Conservation (phyloP, 1,284 basidiomycete species). For the Irpex sp. region DNA sequence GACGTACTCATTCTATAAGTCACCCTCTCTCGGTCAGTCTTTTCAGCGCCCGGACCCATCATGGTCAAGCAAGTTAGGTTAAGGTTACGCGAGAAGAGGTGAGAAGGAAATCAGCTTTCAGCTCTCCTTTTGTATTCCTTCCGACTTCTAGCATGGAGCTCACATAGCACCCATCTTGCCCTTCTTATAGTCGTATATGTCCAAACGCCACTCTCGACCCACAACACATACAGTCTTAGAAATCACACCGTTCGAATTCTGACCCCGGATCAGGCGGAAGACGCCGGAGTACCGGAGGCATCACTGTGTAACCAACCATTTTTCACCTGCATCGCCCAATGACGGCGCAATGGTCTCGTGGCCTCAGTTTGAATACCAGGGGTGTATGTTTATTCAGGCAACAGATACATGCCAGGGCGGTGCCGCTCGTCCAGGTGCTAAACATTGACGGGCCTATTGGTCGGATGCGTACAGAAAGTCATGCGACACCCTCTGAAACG, state of each 20-base stretch:
- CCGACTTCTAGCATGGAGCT: background rate
- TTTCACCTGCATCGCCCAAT: background rate
- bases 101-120: background rate
- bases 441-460: background rate
- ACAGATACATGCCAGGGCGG: background rate
- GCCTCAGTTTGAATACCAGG: background rate
- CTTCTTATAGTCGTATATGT: background rate
- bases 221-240: background rate
- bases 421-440: background rate
- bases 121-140: background rate
- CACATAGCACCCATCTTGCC: background rate
- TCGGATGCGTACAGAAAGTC: background rate
- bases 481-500: background rate
- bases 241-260: background rate
- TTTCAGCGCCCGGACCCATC: background rate
- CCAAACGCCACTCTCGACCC: background rate
- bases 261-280: background rate
- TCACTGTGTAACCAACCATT: background rate
- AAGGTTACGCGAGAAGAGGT: background rate
- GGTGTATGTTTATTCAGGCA: background rate
- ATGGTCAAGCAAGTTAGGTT: background rate
- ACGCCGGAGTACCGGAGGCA: background rate
- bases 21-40: background rate
- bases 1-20: background rate
- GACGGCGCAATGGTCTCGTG: background rate